Evolutionary conservation across 805 yeast species (phyloP), one percentile per base, ranked within the genome.

Genomic region (Metschnikowia borealis): DNA sequence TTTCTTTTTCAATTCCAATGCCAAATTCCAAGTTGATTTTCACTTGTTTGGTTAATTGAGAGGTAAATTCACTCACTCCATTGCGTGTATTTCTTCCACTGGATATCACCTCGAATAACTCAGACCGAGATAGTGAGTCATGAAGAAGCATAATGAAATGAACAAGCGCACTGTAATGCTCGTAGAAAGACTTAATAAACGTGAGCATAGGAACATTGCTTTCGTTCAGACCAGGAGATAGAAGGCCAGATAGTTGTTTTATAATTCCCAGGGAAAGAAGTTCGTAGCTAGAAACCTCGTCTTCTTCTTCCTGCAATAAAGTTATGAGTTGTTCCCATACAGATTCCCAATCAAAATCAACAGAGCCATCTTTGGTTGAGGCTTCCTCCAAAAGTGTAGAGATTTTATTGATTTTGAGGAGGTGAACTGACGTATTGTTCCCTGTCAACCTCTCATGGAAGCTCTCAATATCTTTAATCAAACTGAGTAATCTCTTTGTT

Each of bases 121-220:
- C 97, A 0, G 82, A 74, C 57, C 96, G 75, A 1, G 88, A 81
- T 20, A 89, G 66, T 0, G 88, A 81, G 49, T 87, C 90, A 53
- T 89, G 94, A 15, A 89, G 68, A 53, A 56, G 35, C 3, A 34
- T 39, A 3, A 50, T 26, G 7, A 56, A 46, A 13, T 37, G 46
- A 14, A 18, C 20, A 15, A 54, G 41, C 7, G 34, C 38, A 89
- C 68, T 26, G 4, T 26, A 26, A 2, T 54, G 48, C 3, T 60
- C 62, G 26, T 60, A 66, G 45, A 80, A 81, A 1, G 66, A 67
- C 6, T 59, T 48, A 36, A 75, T 60, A 55, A 87, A 83, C 2
- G 83, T 69, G 20, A 20, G 57, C 60, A 54, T 70, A 65, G 53
- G 50, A 7, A 48, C 36, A 23, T 36, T 15, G 14, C 11, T 17